A percentile compares a stretch with the other conserved stretches of the same genome.
phyloP scores from a whole-genome alignment of 805 yeast species.

The Pichia cabralensis region DNA sequence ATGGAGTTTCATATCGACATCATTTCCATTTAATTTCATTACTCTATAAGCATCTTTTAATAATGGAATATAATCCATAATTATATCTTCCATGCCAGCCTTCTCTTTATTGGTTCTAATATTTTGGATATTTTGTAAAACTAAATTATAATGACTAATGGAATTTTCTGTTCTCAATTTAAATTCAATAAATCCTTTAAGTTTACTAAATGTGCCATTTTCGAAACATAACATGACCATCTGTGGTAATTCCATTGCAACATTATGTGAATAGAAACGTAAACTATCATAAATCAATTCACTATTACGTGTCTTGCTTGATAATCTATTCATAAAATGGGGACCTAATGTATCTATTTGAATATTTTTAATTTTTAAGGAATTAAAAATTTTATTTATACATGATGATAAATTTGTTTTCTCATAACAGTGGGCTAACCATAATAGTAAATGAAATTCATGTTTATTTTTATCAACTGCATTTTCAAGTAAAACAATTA shows the following conservation, averaged over 20 bases:
- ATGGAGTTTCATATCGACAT: slow-evolving; percentile 24
- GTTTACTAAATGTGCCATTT: slow-evolving; percentile 51
- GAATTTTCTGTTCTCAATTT: slow-evolving; percentile 44
- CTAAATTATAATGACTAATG: slow-evolving; percentile 30
- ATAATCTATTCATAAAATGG: slow-evolving; percentile 38
- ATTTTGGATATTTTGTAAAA: slow-evolving; percentile 26
- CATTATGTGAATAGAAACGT: slow-evolving; percentile 41
- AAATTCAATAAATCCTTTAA: slow-evolving; percentile 57
- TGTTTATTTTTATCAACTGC: slow-evolving; percentile 49
- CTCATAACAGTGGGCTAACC: slow-evolving; percentile 59
- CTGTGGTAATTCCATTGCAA: slow-evolving; percentile 39
- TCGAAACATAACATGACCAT: slow-evolving; percentile 46
- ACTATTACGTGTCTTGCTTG: slow-evolving; percentile 30
- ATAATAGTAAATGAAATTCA: slow-evolving; percentile 61
- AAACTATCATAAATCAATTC: slow-evolving; percentile 28
- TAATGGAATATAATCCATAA: slow-evolving; percentile 3
- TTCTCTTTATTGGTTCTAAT: slow-evolving; percentile 24
- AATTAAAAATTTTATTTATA: slow-evolving; percentile 41
- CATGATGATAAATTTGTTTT: slow-evolving; percentile 42
- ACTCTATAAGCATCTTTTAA: slow-evolving; percentile 12
- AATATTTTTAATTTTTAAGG: slow-evolving; percentile 57
- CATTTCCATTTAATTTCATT: slow-evolving; percentile 12
- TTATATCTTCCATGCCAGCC: slow-evolving; percentile 3
- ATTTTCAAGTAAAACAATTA: slow-evolving; percentile 48
- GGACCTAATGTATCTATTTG: slow-evolving; percentile 67